Conservation (phyloP, 2,329 filamentous ascomycete species). For the Fonsecaea multimorphosa region DNA sequence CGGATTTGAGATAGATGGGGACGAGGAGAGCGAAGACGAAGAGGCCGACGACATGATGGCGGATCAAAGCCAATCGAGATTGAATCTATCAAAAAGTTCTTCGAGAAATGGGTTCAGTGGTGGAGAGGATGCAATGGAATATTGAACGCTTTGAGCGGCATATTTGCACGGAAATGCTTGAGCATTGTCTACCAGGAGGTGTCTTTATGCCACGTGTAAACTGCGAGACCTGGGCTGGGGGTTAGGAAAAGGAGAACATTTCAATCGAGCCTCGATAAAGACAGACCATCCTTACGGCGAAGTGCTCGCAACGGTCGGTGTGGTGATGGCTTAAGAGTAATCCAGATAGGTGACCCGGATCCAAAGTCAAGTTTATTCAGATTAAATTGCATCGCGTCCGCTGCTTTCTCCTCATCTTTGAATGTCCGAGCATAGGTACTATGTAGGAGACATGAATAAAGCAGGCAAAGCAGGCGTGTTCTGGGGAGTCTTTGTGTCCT, state of each 20-base stretch:
- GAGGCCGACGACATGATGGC: constrained; percentile 23
- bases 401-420: neutral
- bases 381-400: neutral
- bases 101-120: constrained; percentile 1
- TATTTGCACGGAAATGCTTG: neutral
- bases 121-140: constrained; percentile 25
- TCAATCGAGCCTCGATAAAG: neutral
- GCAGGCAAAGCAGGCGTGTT: too few relatives aligned
- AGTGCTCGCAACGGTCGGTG: neutral
- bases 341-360: neutral
- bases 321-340: neutral
- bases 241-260: neutral
- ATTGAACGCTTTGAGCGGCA: neutral
- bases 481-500: too few relatives aligned
- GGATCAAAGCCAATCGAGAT: constrained; percentile 25
- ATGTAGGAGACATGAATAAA: too few relatives aligned
- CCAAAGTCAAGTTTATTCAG: neutral
- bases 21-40: constrained; percentile 31
- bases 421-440: neutral
- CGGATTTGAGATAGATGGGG: constrained; percentile 64
- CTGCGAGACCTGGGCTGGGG: neutral
- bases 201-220: neutral
- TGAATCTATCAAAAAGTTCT: constrained; percentile 29
- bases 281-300: neutral
- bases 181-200: neutral